These are phyloP conservation scores for Mycena maculata DNA, from an alignment of 768 basidiomycete genomes.

Conservation along the genomic window DNA sequence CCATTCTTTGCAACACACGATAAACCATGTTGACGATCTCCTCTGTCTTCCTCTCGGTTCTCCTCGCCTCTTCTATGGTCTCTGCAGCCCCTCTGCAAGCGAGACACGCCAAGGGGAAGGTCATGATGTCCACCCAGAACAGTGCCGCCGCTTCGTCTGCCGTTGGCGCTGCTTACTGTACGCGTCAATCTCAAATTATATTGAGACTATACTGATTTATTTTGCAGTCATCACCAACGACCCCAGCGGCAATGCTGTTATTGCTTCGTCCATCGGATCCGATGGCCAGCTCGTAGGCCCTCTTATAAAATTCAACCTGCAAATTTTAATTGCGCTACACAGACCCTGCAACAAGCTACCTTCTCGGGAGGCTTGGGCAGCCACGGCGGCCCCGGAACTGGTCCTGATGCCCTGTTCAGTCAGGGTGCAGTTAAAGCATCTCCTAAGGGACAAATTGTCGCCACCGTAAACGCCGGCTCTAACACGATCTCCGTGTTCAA, in stretches of 20 bases:
- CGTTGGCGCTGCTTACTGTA: constrained; percentile 48
- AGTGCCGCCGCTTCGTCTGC: constrained; percentile 5
- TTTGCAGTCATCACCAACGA: constrained; percentile 64
- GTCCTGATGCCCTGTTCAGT: constrained; percentile 55
- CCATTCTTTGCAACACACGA: constrained; percentile 19
- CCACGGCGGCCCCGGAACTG: constrained; percentile 47
- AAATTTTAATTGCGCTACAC: background rate
- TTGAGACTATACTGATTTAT: background rate
- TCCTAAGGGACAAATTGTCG: constrained; percentile 46
- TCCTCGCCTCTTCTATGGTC: constrained; percentile 32
- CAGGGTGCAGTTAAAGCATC: constrained; percentile 56
- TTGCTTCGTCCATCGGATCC: constrained; percentile 54
- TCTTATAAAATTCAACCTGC: background rate
- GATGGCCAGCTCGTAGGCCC: constrained; percentile 55
- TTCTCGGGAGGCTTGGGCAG: constrained; percentile 49
- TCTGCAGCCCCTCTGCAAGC: constrained; percentile 26
- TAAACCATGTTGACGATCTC: constrained; percentile 35
- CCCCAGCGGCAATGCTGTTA: constrained; percentile 55
- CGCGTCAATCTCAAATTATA: constrained; percentile 2
- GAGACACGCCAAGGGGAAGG: constrained; percentile 15
- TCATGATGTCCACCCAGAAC: constrained; percentile 24
- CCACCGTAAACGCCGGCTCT: constrained; percentile 57
- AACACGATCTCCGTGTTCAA: constrained; percentile 55
- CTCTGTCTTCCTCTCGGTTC: constrained; percentile 34
- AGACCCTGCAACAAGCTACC: constrained; percentile 46